Conservation (phyloP, 768 basidiomycete genomes). For the Lactarius quietus region DNA sequence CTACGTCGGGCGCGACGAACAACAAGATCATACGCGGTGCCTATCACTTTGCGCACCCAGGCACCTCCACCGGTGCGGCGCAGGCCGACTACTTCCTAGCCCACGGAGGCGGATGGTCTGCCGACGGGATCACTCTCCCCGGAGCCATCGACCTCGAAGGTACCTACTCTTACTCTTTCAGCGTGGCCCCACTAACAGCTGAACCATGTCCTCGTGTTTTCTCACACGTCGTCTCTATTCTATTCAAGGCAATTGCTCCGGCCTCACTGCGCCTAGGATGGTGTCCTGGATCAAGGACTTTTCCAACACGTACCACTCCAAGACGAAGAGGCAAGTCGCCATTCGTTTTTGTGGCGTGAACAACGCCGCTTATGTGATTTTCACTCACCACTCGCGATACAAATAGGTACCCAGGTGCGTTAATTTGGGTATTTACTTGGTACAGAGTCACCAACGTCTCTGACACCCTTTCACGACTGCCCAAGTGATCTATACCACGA, state of each 20-base stretch:
- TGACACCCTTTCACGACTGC: neutral
- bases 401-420: constrained; percentile 39
- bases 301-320: no score
- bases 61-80: constrained; percentile 48
- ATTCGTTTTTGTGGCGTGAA: no score
- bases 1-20: constrained; percentile 54
- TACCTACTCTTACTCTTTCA: no score
- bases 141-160: constrained; percentile 12
- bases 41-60: constrained; percentile 61
- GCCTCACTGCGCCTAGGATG: constrained; percentile 33
- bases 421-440: neutral
- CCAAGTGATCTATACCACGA: constrained; percentile 58
- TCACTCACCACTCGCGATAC: neutral
- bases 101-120: constrained; percentile 31
- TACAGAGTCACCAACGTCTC: neutral
- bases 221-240: constrained; percentile 32
- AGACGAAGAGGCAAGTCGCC: no score
- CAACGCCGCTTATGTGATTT: neutral
- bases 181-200: neutral
- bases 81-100: constrained; percentile 60
- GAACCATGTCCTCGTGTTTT: neutral
- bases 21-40: constrained; percentile 54
- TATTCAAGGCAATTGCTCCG: constrained; percentile 52
- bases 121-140: constrained; percentile 4
- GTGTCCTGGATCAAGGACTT: no score